Evolutionary conservation across 1,139 yeast genomes (phyloP).

Genomic region (Lizanozyma gosingica): DNA sequence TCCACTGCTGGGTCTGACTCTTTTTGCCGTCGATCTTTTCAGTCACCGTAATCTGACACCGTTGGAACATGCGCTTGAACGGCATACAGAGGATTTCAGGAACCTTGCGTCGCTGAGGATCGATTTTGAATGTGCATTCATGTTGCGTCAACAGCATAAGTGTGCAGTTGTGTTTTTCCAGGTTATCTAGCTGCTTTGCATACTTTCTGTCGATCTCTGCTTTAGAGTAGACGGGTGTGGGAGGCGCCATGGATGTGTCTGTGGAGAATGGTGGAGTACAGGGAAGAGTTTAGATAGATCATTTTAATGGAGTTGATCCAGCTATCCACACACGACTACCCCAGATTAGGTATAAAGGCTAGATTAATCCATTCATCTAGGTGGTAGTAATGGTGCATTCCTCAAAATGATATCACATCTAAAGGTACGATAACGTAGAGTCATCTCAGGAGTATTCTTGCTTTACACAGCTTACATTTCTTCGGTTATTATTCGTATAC

Average conservation of each 20-base stretch:
- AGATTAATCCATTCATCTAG: no score
- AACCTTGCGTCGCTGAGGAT: constrained; percentile 14
- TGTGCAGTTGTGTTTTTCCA: constrained; percentile 30
- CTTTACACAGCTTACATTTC: no score
- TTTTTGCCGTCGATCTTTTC: constrained; percentile 19
- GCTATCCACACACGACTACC: no score
- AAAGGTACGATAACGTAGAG: no score
- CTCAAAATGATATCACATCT: no score
- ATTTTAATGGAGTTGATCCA: no score
- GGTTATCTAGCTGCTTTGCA: constrained; percentile 19
- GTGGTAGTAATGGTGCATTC: no score
- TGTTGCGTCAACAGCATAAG: constrained; percentile 39
- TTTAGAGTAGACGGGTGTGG: constrained; percentile 32
- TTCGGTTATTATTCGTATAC: no score
- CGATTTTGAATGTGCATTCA: constrained; percentile 36
- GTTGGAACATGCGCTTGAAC: constrained; percentile 42
- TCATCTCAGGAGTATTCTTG: no score
- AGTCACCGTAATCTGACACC: constrained; percentile 29
- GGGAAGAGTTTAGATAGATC: no score
- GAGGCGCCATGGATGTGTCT: constrained; percentile 43
- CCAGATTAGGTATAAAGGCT: no score
- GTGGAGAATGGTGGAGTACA: no score
- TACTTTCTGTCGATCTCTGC: constrained; percentile 21
- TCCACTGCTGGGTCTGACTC: constrained; percentile 19
- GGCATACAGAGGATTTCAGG: constrained; percentile 45